Evolutionary conservation across 2,329 filamentous ascomycete genomes (phyloP).

Genomic region (Calonectria pseudoturangicola): DNA sequence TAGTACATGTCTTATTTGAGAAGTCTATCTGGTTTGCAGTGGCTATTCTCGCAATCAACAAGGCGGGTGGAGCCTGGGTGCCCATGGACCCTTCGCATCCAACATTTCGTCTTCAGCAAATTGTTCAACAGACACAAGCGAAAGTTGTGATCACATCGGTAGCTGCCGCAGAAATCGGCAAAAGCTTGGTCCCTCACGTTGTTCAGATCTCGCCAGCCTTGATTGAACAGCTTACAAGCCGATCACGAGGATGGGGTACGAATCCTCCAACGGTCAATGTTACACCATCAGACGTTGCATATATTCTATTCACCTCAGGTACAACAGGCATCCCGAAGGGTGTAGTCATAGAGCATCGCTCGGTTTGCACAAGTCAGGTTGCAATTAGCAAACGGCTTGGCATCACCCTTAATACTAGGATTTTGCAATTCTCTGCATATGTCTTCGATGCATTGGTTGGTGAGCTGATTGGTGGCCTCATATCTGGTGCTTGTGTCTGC

Average conservation of each 20-base stretch:
- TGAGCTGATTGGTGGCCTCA: conserved; percentile 62
- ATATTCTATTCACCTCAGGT: conserved; percentile 73
- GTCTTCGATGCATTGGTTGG: conserved; percentile 62
- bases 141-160: neutral
- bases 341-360: conserved; percentile 58
- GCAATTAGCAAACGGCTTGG: conserved; percentile 1
- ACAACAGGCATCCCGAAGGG: conserved; percentile 74
- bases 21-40: conserved; percentile 51
- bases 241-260: too few relatives aligned
- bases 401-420: conserved; percentile 18
- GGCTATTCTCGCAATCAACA: conserved; percentile 51
- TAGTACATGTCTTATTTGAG: conserved; percentile 45
- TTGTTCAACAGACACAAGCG: neutral
- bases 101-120: conserved; percentile 29
- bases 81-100: conserved; percentile 51
- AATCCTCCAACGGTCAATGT: neutral
- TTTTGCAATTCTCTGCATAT: conserved; percentile 55
- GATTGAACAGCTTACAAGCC: neutral
- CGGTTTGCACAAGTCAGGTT: conserved; percentile 11
- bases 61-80: conserved; percentile 50
- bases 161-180: neutral
- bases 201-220: neutral
- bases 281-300: conserved; percentile 27
- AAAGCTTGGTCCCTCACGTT: neutral
- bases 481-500: conserved; percentile 61